phyloP scores from a whole-genome alignment of 2,329 filamentous ascomycete species.

The Thermomyces lanuginosus region DNA sequence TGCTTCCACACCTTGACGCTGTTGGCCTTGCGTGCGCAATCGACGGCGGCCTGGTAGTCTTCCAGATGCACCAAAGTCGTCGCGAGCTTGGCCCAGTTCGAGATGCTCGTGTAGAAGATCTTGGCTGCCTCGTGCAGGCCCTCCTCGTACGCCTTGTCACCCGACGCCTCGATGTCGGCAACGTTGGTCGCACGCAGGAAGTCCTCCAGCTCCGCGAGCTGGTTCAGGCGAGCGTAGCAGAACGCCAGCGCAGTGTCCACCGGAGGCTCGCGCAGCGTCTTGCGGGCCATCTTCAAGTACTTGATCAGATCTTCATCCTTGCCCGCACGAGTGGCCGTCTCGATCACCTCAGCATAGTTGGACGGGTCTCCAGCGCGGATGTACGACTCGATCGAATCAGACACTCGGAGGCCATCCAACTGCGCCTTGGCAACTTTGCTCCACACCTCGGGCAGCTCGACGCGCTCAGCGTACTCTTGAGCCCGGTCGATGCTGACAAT shows the following conservation, averaged over 20 bases:
- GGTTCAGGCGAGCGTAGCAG: slow-evolving; percentile 78
- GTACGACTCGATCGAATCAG: slow-evolving; percentile 89
- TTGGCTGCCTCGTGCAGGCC: slow-evolving; percentile 91
- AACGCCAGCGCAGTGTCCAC: slow-evolving; percentile 92
- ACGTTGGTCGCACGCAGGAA: slow-evolving; percentile 89
- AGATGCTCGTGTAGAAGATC: slow-evolving; percentile 97
- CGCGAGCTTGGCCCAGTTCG: slow-evolving; percentile 97
- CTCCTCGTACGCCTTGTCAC: slow-evolving; percentile 94
- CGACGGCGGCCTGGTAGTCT: slow-evolving; percentile 94
- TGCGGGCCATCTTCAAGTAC: slow-evolving; percentile 90
- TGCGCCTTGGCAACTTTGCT: slow-evolving; percentile 97
- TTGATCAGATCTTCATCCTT: slow-evolving; percentile 98
- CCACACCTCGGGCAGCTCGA: slow-evolving; percentile 91
- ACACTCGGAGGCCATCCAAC: slow-evolving; percentile 82
- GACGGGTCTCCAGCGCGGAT: slow-evolving; percentile 85
- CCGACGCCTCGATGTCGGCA: slow-evolving; percentile 86
- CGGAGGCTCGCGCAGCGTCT: slow-evolving; percentile 81
- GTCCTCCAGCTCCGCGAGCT: slow-evolving; percentile 85
- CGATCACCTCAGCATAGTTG: slow-evolving; percentile 92
- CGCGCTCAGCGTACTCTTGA: slow-evolving; percentile 84
- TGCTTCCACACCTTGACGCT: slow-evolving; percentile 99
- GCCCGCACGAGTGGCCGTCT: slow-evolving; percentile 82
- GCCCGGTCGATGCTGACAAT: slow-evolving; percentile 96
- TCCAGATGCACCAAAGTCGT: slow-evolving; percentile 93
- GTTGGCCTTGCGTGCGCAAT: slow-evolving; percentile 96